Evolutionary conservation across 129 eudicot species (phyloP), one percentile per base, ranked within the genome.

Genomic region (Heracleum sosnowskyi): DNA sequence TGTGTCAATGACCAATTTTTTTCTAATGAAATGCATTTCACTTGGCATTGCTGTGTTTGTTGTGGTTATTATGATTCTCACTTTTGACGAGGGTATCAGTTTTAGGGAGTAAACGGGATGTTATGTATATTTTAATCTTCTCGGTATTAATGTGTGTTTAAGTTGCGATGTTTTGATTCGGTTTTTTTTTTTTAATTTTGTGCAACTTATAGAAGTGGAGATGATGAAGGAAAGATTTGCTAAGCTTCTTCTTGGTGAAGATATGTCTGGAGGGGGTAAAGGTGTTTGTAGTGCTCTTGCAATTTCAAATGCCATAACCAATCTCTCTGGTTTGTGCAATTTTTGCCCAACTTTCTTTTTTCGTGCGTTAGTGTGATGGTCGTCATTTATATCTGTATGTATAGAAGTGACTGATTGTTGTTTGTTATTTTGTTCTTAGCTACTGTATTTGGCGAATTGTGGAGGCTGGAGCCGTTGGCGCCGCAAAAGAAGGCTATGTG

Each of bases 221-320:
- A 81, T 91, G 97, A 95, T 95, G 92, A 95, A 91, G 85, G 98
- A 95, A 73, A 90, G 98, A 78, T 95, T 95, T 79, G 97, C 97
- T 28, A 95, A 95, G 86, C 93, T 95, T 18, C 92, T 95, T 77
- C 92, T 95, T 17, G 98, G 98, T 39, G 98, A 95, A 82, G 98
- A 95, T 82, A 95, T 95, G 98, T 90, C 97, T 77, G 97, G 98
- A 69, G 98, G 98, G 55, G 97, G 97, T 7, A 95, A 91, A 84
- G 98, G 98, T 68, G 98, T 95, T 69, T 91, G 91, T 71, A 88
- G 97, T 74, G 97, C 98, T 16, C 85, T 95, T 57, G 97, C 98
- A 5, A 91, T 95, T 83, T 91, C 98, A 60, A 95, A 95, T 75
- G 97, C 98, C 22, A 95, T 95, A 72, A 95, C 98, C 24, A 95